Evolutionary conservation across 495 filamentous ascomycete species (phyloP), one percentile per base, ranked within the genome.

Genomic region (Cenococcum geophilum): DNA sequence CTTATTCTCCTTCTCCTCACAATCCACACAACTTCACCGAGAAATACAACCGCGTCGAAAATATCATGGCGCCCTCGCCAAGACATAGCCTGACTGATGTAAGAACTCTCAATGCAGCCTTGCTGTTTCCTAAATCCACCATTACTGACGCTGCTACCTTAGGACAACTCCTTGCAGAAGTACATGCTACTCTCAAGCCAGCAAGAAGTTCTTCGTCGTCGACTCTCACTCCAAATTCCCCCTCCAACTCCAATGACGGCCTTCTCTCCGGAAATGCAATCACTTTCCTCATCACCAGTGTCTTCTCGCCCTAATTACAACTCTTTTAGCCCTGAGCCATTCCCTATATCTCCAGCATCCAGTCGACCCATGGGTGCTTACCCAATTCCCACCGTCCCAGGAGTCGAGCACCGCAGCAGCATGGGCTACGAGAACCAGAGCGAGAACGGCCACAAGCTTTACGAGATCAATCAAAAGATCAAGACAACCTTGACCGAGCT

Each of bases 401-500:
- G 59, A 40, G 32, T 57, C 22, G 43, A 47, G 23, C 62, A 65
- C 36, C 53, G 52, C 54, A 16, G 55, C 40, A 42, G 11, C 21
- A 4, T 37, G 8, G 54, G 34, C 56, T 66, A 69, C 27, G 27
- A 65, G 42, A 27, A 42, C 5, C 34, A 40, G 4, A n/a, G 18
- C n/a, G 60, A 83, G 51, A 79, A 78, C 16, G 67, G 76, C 16
- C 80, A 80, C 59, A 79, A 84, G 57, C 75, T 84, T 32, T 80
- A 76, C 71, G 73, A 80, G 49, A 78, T 86, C 70, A 86, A 85
- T 73, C 77, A 82, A 64, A 77, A 82, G 50, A 84, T 86, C 71
- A 87, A 87, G 72, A 75, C 77, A 16, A 81, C 82, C 11, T 69
- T 87, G 61, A 87, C 84, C 3, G 83, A 84, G 66, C 75, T 87